These are phyloP conservation scores for Selaginella tamariscina DNA, from an alignment of 75 land plant species.

Conservation along the genomic window DNA sequence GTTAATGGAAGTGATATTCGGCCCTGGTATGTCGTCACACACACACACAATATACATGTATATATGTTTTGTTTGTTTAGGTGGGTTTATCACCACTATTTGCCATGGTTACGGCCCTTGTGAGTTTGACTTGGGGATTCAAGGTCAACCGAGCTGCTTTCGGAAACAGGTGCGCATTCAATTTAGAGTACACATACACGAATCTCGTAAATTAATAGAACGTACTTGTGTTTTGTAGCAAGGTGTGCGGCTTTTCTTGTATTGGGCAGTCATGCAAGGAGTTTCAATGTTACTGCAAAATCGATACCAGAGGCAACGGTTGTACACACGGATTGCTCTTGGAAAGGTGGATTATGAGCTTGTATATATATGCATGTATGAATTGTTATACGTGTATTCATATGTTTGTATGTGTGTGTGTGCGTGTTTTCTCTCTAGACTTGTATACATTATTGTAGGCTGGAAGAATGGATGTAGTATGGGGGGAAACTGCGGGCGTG, in stretches of 20 bases:
- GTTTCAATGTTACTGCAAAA: conserved; percentile 94
- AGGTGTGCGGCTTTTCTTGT: conserved; percentile 70
- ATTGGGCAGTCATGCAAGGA: conserved; percentile 97
- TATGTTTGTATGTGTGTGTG: not conserved
- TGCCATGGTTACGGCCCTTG: conserved; percentile 90
- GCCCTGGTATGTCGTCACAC: conserved; percentile 52
- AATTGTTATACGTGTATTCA: not conserved
- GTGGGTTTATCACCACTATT: conserved; percentile 99
- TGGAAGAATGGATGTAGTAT: conserved; percentile 93
- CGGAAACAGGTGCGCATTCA: conserved; percentile 58
- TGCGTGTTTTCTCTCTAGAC: not conserved
- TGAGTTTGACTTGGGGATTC: conserved; percentile 97
- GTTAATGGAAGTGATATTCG: conserved; percentile 99
- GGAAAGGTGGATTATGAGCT: conserved; percentile 61
- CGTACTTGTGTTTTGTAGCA: conserved; percentile 33
- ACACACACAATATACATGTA: not conserved
- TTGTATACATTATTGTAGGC: conserved; percentile 35
- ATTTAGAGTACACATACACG: not conserved
- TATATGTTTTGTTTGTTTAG: conserved; percentile 28
- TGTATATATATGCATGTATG: not conserved
- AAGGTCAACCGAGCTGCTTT: conserved; percentile 65
- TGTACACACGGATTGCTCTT: conserved; percentile 90
- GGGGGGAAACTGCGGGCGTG: conserved; percentile 97
- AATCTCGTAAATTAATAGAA: not conserved
- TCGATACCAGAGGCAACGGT: conserved; percentile 86